Evolutionary conservation across 441 rosid genomes (phyloP).

Genomic region (Eruca vesicaria): DNA sequence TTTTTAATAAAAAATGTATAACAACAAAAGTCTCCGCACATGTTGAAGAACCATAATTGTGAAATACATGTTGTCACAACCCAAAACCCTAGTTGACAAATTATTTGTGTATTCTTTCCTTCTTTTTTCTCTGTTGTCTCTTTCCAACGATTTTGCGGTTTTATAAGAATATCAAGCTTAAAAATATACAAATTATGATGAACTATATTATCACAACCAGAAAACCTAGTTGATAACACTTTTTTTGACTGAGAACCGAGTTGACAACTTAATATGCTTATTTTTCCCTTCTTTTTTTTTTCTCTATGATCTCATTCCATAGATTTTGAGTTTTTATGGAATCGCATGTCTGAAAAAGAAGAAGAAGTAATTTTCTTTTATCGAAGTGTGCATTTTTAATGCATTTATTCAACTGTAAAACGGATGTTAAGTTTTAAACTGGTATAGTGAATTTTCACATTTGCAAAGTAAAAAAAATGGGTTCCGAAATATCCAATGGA

Average conservation of each 20-base stretch:
- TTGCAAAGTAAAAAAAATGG: not conserved
- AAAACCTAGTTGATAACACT: not conserved
- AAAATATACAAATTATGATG: not conserved
- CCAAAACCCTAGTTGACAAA: constrained; percentile 10
- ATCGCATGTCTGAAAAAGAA: not conserved
- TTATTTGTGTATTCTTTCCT: not conserved
- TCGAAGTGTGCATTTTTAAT: not conserved
- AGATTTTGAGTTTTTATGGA: not conserved
- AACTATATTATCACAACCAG: not conserved
- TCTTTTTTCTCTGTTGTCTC: constrained; percentile 4
- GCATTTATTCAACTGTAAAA: not conserved
- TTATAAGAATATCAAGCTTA: not conserved
- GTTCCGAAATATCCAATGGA: not conserved
- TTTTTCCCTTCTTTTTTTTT: not conserved
- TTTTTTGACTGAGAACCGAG: not conserved
- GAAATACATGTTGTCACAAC: constrained; percentile 6
- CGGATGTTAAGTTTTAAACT: not conserved
- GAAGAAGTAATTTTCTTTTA: not conserved
- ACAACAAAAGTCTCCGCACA: constrained; percentile 19
- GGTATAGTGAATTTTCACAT: not conserved
- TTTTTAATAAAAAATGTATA: not conserved
- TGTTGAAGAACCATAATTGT: constrained; percentile 11
- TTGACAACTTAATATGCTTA: not conserved
- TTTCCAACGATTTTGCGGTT: constrained; percentile 11
- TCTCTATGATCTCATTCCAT: not conserved